These are phyloP conservation scores for Aspergillus clavatus DNA, from an alignment of 2,329 filamentous ascomycete species.

Conservation along the genomic window DNA sequence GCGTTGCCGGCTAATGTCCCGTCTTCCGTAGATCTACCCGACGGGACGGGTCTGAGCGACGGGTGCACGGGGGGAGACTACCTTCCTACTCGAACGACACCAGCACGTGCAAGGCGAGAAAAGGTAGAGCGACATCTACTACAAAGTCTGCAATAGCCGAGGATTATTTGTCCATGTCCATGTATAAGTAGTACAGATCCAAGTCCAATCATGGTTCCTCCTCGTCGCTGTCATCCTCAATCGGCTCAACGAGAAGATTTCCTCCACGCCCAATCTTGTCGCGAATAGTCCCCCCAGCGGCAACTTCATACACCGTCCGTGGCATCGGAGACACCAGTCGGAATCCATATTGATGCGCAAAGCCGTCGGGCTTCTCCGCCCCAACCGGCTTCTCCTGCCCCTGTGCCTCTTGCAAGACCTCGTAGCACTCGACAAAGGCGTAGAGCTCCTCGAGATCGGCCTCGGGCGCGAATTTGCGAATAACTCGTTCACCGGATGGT, in stretches of 20 bases:
- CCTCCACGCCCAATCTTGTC: slow-evolving; percentile 75
- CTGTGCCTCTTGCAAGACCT: slow-evolving; percentile 49
- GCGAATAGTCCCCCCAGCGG: slow-evolving; percentile 60
- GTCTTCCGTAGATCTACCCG: no score
- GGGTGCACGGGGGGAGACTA: no score
- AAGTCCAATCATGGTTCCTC: slow-evolving; percentile 22
- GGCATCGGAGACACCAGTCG: slow-evolving; percentile 81
- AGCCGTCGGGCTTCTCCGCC: slow-evolving; percentile 57
- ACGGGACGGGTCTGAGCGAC: no score
- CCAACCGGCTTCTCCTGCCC: slow-evolving; percentile 30
- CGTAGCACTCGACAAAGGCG: slow-evolving; percentile 91
- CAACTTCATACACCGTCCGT: slow-evolving; percentile 70
- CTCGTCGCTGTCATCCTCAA: slow-evolving; percentile 52
- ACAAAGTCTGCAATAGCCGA: no score
- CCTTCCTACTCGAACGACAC: no score
- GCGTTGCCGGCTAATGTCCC: no score
- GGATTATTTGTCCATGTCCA: no score
- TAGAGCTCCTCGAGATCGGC: slow-evolving; percentile 82
- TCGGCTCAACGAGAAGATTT: slow-evolving; percentile 81
- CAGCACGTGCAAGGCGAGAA: no score
- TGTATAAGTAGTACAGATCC: not conserved
- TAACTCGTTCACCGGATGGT: slow-evolving; percentile 65
- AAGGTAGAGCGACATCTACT: no score
- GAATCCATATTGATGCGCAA: slow-evolving; percentile 80
- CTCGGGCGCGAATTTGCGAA: slow-evolving; percentile 67